These are phyloP conservation scores for Trametopsis cervina DNA, from an alignment of 768 basidiomycete species.

Conservation along the genomic window DNA sequence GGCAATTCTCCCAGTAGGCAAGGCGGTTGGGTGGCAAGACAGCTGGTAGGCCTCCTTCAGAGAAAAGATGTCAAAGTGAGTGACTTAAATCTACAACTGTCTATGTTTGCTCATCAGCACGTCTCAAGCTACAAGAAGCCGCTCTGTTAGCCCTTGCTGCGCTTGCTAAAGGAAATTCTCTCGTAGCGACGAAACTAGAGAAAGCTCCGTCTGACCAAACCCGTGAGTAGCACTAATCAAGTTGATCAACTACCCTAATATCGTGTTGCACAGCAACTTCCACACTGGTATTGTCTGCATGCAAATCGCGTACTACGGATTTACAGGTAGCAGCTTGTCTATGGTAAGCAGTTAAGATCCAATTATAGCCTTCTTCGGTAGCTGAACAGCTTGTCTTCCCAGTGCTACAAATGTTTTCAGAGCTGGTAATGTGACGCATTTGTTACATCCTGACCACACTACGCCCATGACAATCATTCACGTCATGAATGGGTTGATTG, in stretches of 20 bases:
- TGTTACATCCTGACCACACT: conserved; percentile 33
- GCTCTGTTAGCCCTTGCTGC: conserved; percentile 58
- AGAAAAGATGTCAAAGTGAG: conserved; percentile 50
- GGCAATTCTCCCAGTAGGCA: conserved; percentile 33
- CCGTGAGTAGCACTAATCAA: conserved; percentile 18
- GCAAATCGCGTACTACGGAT: conserved; percentile 51
- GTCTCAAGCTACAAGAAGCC: conserved; percentile 57
- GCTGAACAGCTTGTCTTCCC: not conserved
- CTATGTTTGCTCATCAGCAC: not conserved
- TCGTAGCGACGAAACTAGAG: conserved; percentile 42
- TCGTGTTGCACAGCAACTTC: conserved; percentile 28
- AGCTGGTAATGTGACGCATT: conserved; percentile 30
- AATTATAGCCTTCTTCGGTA: too few species aligned
- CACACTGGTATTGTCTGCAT: conserved; percentile 38
- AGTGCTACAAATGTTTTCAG: conserved; percentile 62
- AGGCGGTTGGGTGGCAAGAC: conserved; percentile 56
- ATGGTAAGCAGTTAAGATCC: conserved; percentile 57
- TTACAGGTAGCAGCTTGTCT: conserved; percentile 66
- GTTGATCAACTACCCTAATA: not conserved
- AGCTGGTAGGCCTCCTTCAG: conserved; percentile 40
- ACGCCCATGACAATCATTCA: conserved; percentile 59
- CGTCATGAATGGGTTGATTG: conserved; percentile 56
- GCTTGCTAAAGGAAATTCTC: conserved; percentile 54
- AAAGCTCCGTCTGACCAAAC: conserved; percentile 38
- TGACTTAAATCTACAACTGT: too few species aligned